These are phyloP conservation scores for Bjerkandera adusta DNA, from an alignment of 1,284 basidiomycete species.

Conservation along the genomic window DNA sequence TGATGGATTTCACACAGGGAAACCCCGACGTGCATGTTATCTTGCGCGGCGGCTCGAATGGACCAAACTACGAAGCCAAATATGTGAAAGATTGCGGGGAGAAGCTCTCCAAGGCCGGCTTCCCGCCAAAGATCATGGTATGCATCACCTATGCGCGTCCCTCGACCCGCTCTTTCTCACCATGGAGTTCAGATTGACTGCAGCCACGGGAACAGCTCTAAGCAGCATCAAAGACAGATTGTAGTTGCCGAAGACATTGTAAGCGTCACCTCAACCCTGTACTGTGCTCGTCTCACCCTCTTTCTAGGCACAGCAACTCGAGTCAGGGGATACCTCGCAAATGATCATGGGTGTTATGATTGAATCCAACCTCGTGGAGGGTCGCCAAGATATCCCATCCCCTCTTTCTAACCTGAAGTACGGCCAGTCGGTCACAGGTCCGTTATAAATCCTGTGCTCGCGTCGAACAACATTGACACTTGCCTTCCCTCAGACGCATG, in stretches of 20 bases:
- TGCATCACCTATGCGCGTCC: slow-evolving; percentile 18
- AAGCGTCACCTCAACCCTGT: slow-evolving; percentile 28
- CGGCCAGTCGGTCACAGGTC: slow-evolving; percentile 80
- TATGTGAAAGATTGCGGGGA: slow-evolving; percentile 76
- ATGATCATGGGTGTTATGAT: slow-evolving; percentile 98
- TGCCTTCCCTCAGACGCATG: slow-evolving; percentile 62
- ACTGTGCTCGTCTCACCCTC: slow-evolving; percentile 7
- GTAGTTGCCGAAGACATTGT: slow-evolving; percentile 87
- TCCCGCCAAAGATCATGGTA: slow-evolving; percentile 83
- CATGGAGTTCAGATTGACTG: slow-evolving; percentile 76
- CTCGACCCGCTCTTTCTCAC: slow-evolving; percentile 4
- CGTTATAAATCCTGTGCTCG: background rate
- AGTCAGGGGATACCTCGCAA: slow-evolving; percentile 64
- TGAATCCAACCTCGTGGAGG: slow-evolving; percentile 91
- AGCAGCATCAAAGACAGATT: slow-evolving; percentile 82
- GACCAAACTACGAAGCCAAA: slow-evolving; percentile 83
- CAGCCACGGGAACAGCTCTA: slow-evolving; percentile 92
- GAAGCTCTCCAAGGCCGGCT: slow-evolving; percentile 80
- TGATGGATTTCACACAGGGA: slow-evolving; percentile 42
- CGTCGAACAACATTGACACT: slow-evolving; percentile 6
- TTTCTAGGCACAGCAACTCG: slow-evolving; percentile 72
- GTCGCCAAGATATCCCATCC: slow-evolving; percentile 84
- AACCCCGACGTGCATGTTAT: slow-evolving; percentile 93
- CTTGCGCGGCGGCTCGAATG: slow-evolving; percentile 81
- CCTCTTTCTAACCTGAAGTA: slow-evolving; percentile 82